Evolutionary conservation across 169 alveolate genomes (phyloP), one percentile per base, ranked within the genome.

Genomic region (Plasmodium gonderi): DNA sequence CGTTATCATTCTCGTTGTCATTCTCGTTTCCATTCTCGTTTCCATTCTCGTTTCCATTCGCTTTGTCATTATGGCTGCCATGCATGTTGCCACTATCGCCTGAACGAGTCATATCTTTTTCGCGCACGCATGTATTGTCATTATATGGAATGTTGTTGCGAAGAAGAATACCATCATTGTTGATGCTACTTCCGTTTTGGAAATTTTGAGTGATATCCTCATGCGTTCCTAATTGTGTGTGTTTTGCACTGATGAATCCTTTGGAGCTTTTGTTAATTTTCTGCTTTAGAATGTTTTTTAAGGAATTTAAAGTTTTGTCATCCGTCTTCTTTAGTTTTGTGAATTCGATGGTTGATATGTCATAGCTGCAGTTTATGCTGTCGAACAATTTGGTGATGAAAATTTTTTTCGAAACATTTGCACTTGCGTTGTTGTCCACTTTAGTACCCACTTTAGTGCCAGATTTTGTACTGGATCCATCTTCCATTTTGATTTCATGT

Each of bases 351-450:
- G 65, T 72, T 8, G 85, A 72, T 17, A 85, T 7, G 36, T 85
- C 89, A 65, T 85, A 85, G 45, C 79, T 75, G 40, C 87, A 75
- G 67, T 74, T 76, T 51, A 85, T 65, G 45, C 89, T 85, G 45
- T 85, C 92, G 45, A 85, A 85, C 31, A 85, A 65, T 85, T 85
- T 85, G 2, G 68, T 85, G 20, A 85, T 67, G 36, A 38, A 76
- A n/a, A 85, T 85, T 75, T 85, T 85, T 72, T 75, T 72, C 49
- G 42, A 36, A 2, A 33, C 1, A 29, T 54, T 85, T n/a, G 31
- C 29, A 5, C n/a, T n/a, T 1, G 4, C 79, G 23, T 31, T 33
- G 0, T 8, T 29, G 29, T 31, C 2, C n/a, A n/a, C n/a, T n/a
- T n/a, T n/a, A n/a, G n/a, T n/a, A n/a, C n/a, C n/a, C n/a, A n/a